phyloP scores from a whole-genome alignment of 1,284 basidiomycete genomes.

The Microbotryum violaceum region DNA sequence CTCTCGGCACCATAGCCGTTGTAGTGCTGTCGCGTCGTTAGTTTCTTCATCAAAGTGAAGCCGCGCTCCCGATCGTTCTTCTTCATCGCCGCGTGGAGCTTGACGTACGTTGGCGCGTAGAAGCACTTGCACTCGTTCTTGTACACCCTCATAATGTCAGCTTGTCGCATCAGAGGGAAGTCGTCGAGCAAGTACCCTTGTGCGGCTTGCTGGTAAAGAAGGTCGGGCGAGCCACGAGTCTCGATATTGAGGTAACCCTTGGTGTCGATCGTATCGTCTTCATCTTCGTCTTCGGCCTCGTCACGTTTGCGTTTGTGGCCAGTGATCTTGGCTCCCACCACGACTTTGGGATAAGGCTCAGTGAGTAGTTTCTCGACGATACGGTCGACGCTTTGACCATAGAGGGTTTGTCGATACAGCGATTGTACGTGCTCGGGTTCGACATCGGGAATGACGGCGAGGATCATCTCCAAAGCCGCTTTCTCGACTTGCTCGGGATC shows the following conservation, averaged over 20 bases:
- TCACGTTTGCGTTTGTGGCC: conserved; percentile 9
- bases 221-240: background rate
- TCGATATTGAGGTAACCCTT: conserved; percentile 2
- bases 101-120: conserved; percentile 19
- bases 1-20: conserved; percentile 12
- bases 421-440: conserved; percentile 6
- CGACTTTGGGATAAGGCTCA: conserved; percentile 4
- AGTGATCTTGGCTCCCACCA: background rate
- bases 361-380: conserved; percentile 21
- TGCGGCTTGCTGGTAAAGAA: conserved; percentile 12
- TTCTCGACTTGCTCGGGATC: no score
- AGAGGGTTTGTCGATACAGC: background rate
- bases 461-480: conserved; percentile 1
- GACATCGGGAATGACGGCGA: conserved; percentile 28
- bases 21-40: background rate
- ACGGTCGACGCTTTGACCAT: conserved; percentile 12
- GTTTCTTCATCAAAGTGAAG: conserved; percentile 8
- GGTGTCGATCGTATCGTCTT: background rate
- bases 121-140: background rate
- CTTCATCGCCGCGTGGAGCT: background rate
- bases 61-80: conserved; percentile 1
- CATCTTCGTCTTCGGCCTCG: background rate
- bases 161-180: conserved; percentile 12
- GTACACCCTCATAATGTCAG: conserved; percentile 17
- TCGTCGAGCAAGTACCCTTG: conserved; percentile 4